phyloP scores from a whole-genome alignment of 1,139 yeast genomes.

The Suhomyces maxii region DNA sequence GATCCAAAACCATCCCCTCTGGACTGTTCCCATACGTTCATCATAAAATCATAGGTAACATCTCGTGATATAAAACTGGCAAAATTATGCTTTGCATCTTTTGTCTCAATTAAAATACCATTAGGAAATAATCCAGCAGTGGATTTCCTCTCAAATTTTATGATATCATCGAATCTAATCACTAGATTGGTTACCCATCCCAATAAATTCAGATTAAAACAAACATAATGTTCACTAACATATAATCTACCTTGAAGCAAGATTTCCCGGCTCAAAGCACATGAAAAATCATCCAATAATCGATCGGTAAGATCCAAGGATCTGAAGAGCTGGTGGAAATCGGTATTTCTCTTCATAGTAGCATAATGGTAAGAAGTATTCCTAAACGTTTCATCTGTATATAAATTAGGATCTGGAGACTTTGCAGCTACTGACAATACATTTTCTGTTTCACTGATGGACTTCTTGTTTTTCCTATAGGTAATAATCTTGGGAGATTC shows the following conservation, averaged over 20 bases:
- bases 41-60: conserved; percentile 67
- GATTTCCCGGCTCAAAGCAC: conserved; percentile 87
- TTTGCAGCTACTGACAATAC: conserved; percentile 13
- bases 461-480: conserved; percentile 41
- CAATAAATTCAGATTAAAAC: conserved; percentile 87
- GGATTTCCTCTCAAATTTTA: conserved; percentile 70
- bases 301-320: conserved; percentile 70
- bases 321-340: conserved; percentile 75
- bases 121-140: conserved; percentile 93
- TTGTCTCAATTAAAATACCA: conserved; percentile 77
- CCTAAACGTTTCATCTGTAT: conserved; percentile 38
- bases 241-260: conserved; percentile 89
- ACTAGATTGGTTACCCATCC: conserved; percentile 90
- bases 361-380: conserved; percentile 55
- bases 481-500: conserved; percentile 49
- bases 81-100: conserved; percentile 67
- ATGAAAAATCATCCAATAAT: conserved; percentile 79
- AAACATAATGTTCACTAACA: conserved; percentile 74
- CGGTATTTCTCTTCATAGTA: conserved; percentile 66
- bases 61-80: conserved; percentile 89
- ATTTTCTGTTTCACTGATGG: conserved; percentile 28
- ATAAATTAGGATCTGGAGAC: conserved; percentile 30
- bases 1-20: conserved; percentile 6
- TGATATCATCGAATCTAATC: conserved; percentile 70
- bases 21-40: conserved; percentile 53